Base-by-base conservation (phyloP, 352 stramenopile species). In the Heterotrichella gracilis region DNA sequence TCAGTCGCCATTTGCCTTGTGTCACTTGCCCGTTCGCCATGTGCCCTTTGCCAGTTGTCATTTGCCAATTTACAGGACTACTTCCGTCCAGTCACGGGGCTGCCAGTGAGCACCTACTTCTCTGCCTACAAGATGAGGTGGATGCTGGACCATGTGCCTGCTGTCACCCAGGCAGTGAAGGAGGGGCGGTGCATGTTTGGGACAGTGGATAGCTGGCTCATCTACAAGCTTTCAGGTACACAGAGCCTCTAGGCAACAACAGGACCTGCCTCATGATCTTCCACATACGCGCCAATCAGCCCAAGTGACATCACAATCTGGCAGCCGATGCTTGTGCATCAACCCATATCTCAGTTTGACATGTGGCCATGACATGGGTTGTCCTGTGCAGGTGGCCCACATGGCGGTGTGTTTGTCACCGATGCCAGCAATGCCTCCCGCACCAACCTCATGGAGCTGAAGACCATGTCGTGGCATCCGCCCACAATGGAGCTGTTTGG, bases 361-460 rank as follows among this genome's bases (percentile, higher is more conserved):
- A 63, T 63, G 17, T 17, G 17, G 17, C 39, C 20, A 17, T 63
- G 20, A 17, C 20, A 17, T 63, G 17, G 17, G 20, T 17, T 63
- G 19, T 64, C 13, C n/a, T n/a, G n/a, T n/a, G n/a, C 74, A 1
- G 69, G 73, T n/a, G 9, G 24, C 2, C 24, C 79, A 1, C 75
- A 88, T 21, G 81, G 81, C 53, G 84, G 83, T 17, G 73, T 89
- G 25, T 91, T 95, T 77, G 80, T 92, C 68, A 97, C 92, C 0
- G 90, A 97, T 76, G 88, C 95, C 13, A 92, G 84, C n/a, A 99
- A 99, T 80, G 92, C 90, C 13, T 92, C 82, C 74, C 82, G 92
- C 23, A 97, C 90, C 73, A 84, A 89, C 71, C 23, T 79, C 83
- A 68, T 77, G 88, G 32, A 72, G 63, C 70, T 85, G 22, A 73